Evolutionary conservation across 352 stramenopile genomes (phyloP), one percentile per base, ranked within the genome.

Genomic region (Pythium brachiatum): DNA sequence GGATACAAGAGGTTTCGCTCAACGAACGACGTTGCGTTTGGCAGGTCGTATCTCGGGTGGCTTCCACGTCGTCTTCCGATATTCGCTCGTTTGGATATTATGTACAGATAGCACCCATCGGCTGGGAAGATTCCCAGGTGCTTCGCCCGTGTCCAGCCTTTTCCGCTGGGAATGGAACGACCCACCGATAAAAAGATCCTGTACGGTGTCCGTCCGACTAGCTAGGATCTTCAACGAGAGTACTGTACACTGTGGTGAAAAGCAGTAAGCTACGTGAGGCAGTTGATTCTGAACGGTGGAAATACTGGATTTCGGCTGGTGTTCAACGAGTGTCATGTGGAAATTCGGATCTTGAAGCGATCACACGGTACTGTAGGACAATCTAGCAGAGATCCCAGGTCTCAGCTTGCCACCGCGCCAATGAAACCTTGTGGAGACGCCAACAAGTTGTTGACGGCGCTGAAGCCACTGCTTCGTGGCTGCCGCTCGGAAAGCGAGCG

Each of bases 51-150:
- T 25, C 41, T 48, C 18, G 20, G 15, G n/a, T 18, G 41, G 20
- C 41, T 48, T 48, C 41, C 41, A 29, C 41, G 23, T 27, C n/a
- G 38, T 2, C 38, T 46, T 23, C 3, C 20, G 38, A 7, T 46
- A 21, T 46, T 23, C 38, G 7, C 18, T 46, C 13, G 13, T 9
- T 46, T 48, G 41, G 41, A 48, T 48, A 27, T 48, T 48, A 48
- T 48, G 20, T 48, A 48, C 41, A 21, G 41, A 48, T 7, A 21
- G 8, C 41, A 48, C 41, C 41, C 41, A 48, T 48, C 41, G 41
- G 25, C 41, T 48, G 41, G 41, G 20, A 48, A 48, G 41, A 7
- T 48, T 48, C 15, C 41, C 41, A 48, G 41, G 41, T 48, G 41
- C 41, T 48, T 9, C n/a, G 4, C 41, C 9, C 11, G 18, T 27